Conservation (phyloP, 2,329 filamentous ascomycete species). For the Ilyonectria sp. region DNA sequence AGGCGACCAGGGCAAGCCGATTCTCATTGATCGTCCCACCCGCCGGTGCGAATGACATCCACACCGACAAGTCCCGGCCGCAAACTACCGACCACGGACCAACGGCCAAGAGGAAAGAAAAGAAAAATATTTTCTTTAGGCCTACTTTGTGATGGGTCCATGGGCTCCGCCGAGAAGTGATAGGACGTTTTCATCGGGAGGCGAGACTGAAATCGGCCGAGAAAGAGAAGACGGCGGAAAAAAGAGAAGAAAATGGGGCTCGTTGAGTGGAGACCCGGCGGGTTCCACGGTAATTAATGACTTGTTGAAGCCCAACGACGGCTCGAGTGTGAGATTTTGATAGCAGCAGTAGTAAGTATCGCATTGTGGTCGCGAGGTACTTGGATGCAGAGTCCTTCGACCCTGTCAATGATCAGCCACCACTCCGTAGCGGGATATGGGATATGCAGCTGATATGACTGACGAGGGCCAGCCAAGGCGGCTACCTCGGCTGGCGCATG, state of each 20-base stretch:
- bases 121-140: constrained; percentile 18
- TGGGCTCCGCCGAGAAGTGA: neutral
- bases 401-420: constrained; percentile 7
- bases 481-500: neutral
- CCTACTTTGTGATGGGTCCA: constrained; percentile 3
- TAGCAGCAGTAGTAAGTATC: neutral
- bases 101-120: constrained; percentile 21
- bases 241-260: constrained; percentile 17
- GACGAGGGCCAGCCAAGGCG: neutral
- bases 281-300: constrained; percentile 33
- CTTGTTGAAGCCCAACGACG: constrained; percentile 1
- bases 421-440: constrained; percentile 6
- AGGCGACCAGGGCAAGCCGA: constrained; percentile 35
- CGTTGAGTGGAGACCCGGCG: constrained; percentile 35
- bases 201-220: constrained; percentile 32
- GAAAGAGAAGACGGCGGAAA: constrained; percentile 31
- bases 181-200: constrained; percentile 3
- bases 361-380: neutral
- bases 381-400: neutral
- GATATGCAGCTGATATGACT: constrained; percentile 21
- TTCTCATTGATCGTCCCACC: constrained; percentile 38
- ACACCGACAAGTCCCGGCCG: constrained; percentile 43
- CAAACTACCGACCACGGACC: constrained; percentile 44
- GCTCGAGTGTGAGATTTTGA: neutral
- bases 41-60: constrained; percentile 21